Evolutionary conservation across 2,329 filamentous ascomycete species (phyloP), one percentile per base, ranked within the genome.

Genomic region (Epichloe sp.): DNA sequence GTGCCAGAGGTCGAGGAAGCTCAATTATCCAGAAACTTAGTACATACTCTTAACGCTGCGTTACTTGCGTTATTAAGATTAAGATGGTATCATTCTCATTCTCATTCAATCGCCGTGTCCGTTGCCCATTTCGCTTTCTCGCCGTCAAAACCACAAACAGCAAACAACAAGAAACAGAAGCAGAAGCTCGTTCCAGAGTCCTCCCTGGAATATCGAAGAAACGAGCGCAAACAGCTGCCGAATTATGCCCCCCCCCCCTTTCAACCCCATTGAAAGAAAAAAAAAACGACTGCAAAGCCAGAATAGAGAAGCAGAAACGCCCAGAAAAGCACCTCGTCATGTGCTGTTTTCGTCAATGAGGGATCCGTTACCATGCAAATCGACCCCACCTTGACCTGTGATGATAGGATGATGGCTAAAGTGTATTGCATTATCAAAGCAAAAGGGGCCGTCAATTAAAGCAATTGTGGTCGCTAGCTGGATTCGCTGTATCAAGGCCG

Each of bases 41-140:
- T 42, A 23, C 7, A 23, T 42, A 15, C 21, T 42, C 40, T 21
- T 21, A n/a, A 19, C 15, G 42, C 19, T 15, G 15, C 42, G 6
- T 44, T 44, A 37, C 31, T 44, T 15, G 8, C 42, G 14, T 44
- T 44, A 37, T 37, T 44, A 44, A 49, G 34, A 37, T 37, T 40
- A 44, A 49, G 19, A 44, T 49, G 40, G 19, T 44, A 44, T 49
- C 48, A 49, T 49, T 44, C 41, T 49, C 48, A 49, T 49, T 44
- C 41, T 49, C 48, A 37, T 49, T 38, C 41, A 38, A 40, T 49
- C 47, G 45, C 45, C 23, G 40, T 48, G 17, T 52, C 46, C 50
- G 42, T 49, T 37, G 12, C 17, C 44, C 6, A 14, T 35, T 40
- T 34, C 48, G 40, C 38, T 34, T 41, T 40, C 45, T 5, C 21